Percentiles rank a stretch among this genome's conserved stretches.
These are phyloP conservation scores for Pseudoneurospora amorphoporcata DNA, from an alignment of 495 filamentous ascomycete genomes.

Conservation along the genomic window DNA sequence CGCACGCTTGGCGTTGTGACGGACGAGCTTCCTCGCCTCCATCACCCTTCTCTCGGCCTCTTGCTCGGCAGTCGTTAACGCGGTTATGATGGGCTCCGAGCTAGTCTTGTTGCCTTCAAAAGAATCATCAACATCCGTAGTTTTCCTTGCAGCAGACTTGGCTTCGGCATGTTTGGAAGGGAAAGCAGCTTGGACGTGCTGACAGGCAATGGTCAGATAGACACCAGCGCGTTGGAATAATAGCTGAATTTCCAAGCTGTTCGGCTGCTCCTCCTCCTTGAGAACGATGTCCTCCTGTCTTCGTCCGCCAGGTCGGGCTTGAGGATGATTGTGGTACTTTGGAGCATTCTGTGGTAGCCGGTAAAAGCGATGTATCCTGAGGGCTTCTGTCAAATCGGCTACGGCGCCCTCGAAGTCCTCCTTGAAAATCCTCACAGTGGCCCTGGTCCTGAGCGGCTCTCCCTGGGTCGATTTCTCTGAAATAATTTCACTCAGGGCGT, in stretches of 20 bases:
- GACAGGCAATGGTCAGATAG: conserved; percentile 59
- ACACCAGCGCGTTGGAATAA: conserved; percentile 69
- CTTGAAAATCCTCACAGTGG: conserved; percentile 64
- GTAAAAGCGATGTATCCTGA: conserved; percentile 47
- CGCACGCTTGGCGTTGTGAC: conserved; percentile 61
- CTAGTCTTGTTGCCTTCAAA: conserved; percentile 4
- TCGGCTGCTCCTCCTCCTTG: conserved; percentile 60
- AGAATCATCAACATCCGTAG: not conserved
- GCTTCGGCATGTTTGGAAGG: not conserved
- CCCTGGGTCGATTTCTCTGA: conserved; percentile 48
- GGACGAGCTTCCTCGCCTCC: conserved; percentile 55
- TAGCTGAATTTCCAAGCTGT: conserved; percentile 60
- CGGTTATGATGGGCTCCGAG: not conserved
- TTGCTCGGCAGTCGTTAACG: conserved; percentile 20
- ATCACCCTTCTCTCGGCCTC: conserved; percentile 36
- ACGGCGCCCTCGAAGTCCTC: conserved; percentile 59
- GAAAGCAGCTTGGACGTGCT: conserved; percentile 34
- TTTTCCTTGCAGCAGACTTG: not conserved
- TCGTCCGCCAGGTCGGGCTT: conserved; percentile 11
- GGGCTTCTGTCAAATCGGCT: conserved; percentile 53
- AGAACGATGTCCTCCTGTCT: conserved; percentile 45
- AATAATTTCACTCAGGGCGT: conserved; percentile 56
- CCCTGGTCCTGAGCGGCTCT: conserved; percentile 58
- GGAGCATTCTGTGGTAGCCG: conserved; percentile 31
- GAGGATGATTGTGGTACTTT: conserved; percentile 17